Conservation (phyloP, 2,329 filamentous ascomycete species). For the Moelleriella libera region DNA sequence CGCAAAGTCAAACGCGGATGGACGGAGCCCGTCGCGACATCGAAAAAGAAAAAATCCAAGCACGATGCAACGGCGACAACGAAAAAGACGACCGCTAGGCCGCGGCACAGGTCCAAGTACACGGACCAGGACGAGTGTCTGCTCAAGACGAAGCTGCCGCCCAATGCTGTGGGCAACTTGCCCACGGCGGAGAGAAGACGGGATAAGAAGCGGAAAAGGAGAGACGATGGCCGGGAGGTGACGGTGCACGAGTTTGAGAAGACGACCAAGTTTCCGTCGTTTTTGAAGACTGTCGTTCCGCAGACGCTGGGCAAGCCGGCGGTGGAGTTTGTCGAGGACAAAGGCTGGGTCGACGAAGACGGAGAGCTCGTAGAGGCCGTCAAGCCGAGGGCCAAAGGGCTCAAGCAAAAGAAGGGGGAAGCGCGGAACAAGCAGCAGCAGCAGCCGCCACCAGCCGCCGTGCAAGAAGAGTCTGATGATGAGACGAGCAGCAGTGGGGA, state of each 20-base stretch:
- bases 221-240: slow-evolving; percentile 28
- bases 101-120: slow-evolving; percentile 59
- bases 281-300: slow-evolving; percentile 44
- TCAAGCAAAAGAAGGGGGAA: slow-evolving; percentile 9
- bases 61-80: slow-evolving; percentile 13
- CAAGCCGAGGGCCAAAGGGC: slow-evolving; percentile 18
- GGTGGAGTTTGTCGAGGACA: slow-evolving; percentile 61
- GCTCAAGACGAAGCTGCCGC: slow-evolving; percentile 64
- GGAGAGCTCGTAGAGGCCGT: slow-evolving; percentile 60
- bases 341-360: slow-evolving; percentile 74
- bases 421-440: slow-evolving; percentile 3
- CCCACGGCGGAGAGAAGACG: slow-evolving; percentile 29
- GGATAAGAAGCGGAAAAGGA: slow-evolving; percentile 35
- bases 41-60: slow-evolving; percentile 28
- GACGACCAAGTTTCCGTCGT: slow-evolving; percentile 68
- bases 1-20: slow-evolving; percentile 81
- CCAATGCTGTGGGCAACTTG: slow-evolving; percentile 27
- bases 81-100: slow-evolving; percentile 43
- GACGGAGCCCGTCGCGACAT: slow-evolving; percentile 51
- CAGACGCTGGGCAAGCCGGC: slow-evolving; percentile 20
- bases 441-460: background rate
- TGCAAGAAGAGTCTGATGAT: slow-evolving; percentile 6
- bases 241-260: slow-evolving; percentile 84
- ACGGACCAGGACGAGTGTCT: slow-evolving; percentile 69
- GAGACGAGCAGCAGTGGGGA: background rate